Base-by-base conservation (phyloP, 2,329 filamentous ascomycete genomes). In the Ceratocystiopsis sp. region DNA sequence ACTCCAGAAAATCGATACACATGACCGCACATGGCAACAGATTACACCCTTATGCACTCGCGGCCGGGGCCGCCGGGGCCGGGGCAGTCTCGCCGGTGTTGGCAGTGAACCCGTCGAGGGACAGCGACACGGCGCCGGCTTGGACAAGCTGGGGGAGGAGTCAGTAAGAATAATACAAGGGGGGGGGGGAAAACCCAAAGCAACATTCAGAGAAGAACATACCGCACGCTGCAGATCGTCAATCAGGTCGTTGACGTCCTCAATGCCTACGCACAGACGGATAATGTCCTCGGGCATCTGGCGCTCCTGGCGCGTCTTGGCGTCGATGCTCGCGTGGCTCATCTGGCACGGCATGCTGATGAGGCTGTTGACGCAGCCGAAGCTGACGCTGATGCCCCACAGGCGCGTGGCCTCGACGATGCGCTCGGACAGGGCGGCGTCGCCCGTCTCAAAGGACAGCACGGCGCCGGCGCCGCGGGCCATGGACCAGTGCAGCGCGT, bases 281-380 rank as follows among this genome's bases (percentile, higher is more conserved):
- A 98, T 96, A 47, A 98, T 81, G 59, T 98, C 91, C 63, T 98
- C 91, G 12, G 91, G 91, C 78, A 98, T 82, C 50, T 89, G 80
- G 50, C 87, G 74, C 64, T 93, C 86, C 54, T 76, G 70, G 52
- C 91, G 71, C 42, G 87, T 96, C 67, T 94, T 93, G 46, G 86
- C 84, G 57, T 96, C 91, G 56, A 98, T 98, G 58, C 85, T 94
- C 35, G 91, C 91, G 62, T 98, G 91, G 63, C 89, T 96, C 93
- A 98, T 98, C 55, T 89, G 86, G 65, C 91, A 98, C 10, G 91
- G 89, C 89, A 98, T 95, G 65, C 87, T 95, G 62, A 98, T 98
- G 59, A 98, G 67, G 58, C 84, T 93, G 66, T 98, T 98, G 51
- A 98, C 91, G 59, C 91, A 96, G 40, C 91, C 91, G 58, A 98